Base-by-base conservation (phyloP, 768 basidiomycete species). In the Russula earlei region DNA sequence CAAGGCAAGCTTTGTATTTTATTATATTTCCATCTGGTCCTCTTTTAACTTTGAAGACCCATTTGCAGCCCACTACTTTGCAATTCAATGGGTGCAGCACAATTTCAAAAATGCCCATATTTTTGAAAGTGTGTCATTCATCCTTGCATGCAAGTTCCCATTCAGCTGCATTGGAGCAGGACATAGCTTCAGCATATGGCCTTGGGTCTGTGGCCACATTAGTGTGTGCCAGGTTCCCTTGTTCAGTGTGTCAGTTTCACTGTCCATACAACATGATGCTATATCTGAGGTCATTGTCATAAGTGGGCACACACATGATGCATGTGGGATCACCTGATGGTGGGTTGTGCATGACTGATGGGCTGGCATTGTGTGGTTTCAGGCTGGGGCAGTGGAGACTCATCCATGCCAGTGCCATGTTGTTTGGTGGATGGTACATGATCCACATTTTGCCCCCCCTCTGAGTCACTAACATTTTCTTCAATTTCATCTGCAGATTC, bases 1-100 rank as follows among this genome's bases (percentile, higher is more conserved):
- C 71, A 12, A 74, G 59, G 8, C 69, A 58, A 0, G 67, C 73
- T 59, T 75, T 74, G 63, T 69, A 67, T n/a, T 63, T 54, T 4
- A 49, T 37, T 36, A 72, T 58, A 0, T 49, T 42, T 17, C 73
- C 70, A 10, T 65, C 40, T 0, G 62, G 53, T 44, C 71, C 66
- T 10, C 53, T 43, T 56, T 76, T 76, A 7, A 64, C 48, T 5
- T 7, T 1, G 14, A 44, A 44, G 1, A 44, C 43, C 37, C 49
- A 50, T 6, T 20, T 19, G 25, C 49, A 40, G 1, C 51, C 24
- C 0, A 57, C 19, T 1, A 52, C 56, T 9, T 51, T 57, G 1
- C 27, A 15, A 14, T 22, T 37, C 2, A 17, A 5, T 0, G 27
- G 36, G 25, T 12, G 1, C 7, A 12, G 19, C 1, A 57, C 17